A percentile compares a stretch with the other conserved stretches of the same genome.
Conservation (phyloP, 2,329 filamentous ascomycete genomes). For the Ceratocystiopsis minuta region DNA sequence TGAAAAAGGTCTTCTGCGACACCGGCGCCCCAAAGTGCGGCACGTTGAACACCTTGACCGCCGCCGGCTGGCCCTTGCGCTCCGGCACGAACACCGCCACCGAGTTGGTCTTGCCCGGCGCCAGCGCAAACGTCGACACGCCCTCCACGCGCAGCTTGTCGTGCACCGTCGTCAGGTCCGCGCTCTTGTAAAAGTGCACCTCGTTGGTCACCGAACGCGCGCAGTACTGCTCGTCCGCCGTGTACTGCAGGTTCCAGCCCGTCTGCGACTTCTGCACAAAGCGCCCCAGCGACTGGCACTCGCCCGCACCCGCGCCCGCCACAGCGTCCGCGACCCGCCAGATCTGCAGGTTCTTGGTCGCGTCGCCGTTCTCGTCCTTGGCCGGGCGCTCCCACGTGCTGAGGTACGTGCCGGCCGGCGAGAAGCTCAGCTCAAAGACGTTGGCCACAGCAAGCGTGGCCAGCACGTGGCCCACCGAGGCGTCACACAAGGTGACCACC, state of each 20-base stretch:
- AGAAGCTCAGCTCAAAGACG: slow-evolving; percentile 90
- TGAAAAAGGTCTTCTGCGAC: slow-evolving; percentile 98
- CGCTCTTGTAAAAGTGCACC: slow-evolving; percentile 89
- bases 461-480: slow-evolving; percentile 55
- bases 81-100: slow-evolving; percentile 92
- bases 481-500: slow-evolving; percentile 69
- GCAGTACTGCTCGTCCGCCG: slow-evolving; percentile 79
- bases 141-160: slow-evolving; percentile 91
- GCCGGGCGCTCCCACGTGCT: slow-evolving; percentile 91
- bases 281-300: slow-evolving; percentile 61
- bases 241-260: slow-evolving; percentile 96
- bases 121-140: slow-evolving; percentile 73
- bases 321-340: slow-evolving; percentile 58
- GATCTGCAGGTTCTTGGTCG: slow-evolving; percentile 90
- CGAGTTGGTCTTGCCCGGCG: slow-evolving; percentile 75
- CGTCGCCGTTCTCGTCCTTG: slow-evolving; percentile 87
- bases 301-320: slow-evolving; percentile 32
- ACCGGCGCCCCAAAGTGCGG: slow-evolving; percentile 68
- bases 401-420: slow-evolving; percentile 75
- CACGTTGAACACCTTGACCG: slow-evolving; percentile 87
- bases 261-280: slow-evolving; percentile 95
- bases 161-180: slow-evolving; percentile 73
- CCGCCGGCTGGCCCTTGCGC: slow-evolving; percentile 86
- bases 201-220: slow-evolving; percentile 91
- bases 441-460: slow-evolving; percentile 61